Percentiles rank a stretch among this genome's conserved stretches.
phyloP scores from a whole-genome alignment of 2,329 filamentous ascomycete species.

The Penicillium brasilianum region DNA sequence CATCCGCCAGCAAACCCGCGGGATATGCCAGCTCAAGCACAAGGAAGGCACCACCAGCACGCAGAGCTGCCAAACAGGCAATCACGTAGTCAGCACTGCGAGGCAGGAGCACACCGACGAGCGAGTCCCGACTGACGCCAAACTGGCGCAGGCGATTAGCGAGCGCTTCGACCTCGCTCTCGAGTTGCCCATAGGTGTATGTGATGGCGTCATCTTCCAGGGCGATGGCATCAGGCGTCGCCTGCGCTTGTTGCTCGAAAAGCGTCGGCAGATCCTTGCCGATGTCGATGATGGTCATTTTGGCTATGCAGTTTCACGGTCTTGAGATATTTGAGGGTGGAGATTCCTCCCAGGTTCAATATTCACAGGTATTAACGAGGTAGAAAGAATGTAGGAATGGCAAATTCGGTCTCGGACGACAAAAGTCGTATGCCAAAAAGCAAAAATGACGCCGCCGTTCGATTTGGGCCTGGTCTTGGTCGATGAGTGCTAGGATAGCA shows the following conservation, averaged over 20 bases:
- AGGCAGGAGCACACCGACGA: conserved; percentile 76
- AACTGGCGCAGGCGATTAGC: conserved; percentile 66
- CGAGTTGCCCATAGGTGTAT: conserved; percentile 75
- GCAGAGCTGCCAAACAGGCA: conserved; percentile 75
- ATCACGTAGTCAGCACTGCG: conserved; percentile 80
- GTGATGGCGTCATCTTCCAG: conserved; percentile 70
- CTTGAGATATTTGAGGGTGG: not conserved
- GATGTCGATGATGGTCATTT: conserved; percentile 71
- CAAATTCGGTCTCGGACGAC: not conserved
- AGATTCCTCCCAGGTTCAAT: not conserved
- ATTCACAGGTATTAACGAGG: not conserved
- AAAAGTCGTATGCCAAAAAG: conserved; percentile 2
- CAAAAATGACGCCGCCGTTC: conserved; percentile 3
- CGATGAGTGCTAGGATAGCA: not conserved
- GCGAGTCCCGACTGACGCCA: conserved; percentile 72
- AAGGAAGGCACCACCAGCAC: conserved; percentile 78
- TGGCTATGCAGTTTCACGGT: conserved; percentile 15
- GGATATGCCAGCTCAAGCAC: conserved; percentile 82
- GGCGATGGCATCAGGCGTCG: conserved; percentile 71
- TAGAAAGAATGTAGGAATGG: conserved; percentile 9
- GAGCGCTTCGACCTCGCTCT: conserved; percentile 68
- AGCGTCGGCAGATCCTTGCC: conserved; percentile 74
- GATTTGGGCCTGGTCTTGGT: not conserved
- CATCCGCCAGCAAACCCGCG: conserved; percentile 72
- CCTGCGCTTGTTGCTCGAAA: conserved; percentile 70